These are phyloP conservation scores for Alisma plantagoaquatica DNA, from an alignment of 106 monocot genomes.

Conservation along the genomic window DNA sequence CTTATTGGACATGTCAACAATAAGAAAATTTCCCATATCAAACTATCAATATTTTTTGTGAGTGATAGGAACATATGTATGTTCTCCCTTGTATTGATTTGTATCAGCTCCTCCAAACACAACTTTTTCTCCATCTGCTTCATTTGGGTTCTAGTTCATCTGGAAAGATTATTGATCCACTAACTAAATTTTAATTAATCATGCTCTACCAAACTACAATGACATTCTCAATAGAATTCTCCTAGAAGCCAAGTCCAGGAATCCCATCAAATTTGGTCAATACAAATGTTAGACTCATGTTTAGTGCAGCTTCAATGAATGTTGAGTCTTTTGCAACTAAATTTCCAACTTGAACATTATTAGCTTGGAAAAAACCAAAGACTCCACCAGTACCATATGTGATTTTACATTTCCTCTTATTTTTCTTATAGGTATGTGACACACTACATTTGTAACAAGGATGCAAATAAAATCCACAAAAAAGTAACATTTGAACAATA, in stretches of 20 bases:
- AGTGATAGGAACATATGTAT: constrained; percentile 66
- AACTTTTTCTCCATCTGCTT: constrained; percentile 53
- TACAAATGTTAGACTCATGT: constrained; percentile 44
- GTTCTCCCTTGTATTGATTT: constrained; percentile 58
- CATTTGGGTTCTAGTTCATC: constrained; percentile 50
- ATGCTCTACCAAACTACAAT: constrained; percentile 75
- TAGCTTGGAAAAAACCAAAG: constrained; percentile 23
- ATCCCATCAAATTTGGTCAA: constrained; percentile 80
- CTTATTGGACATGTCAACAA: constrained; percentile 17
- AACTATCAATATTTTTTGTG: constrained; percentile 80
- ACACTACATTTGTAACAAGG: too few species aligned
- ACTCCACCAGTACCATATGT: constrained; percentile 21
- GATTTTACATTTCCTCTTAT: constrained; percentile 16
- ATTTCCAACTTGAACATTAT: constrained; percentile 34
- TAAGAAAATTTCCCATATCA: constrained; percentile 55
- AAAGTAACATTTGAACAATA: constrained; percentile 59
- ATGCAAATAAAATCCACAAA: too few species aligned
- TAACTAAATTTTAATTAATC: constrained; percentile 47
- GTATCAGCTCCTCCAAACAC: constrained; percentile 79
- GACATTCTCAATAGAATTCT: constrained; percentile 59
- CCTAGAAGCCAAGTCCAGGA: constrained; percentile 76
- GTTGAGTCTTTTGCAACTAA: constrained; percentile 52
- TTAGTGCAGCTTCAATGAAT: constrained; percentile 82
- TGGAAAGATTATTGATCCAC: constrained; percentile 69
- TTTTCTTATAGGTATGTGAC: too few species aligned